Percentiles rank a stretch among this genome's conserved stretches.
Conservation (phyloP, 495 filamentous ascomycete genomes). For the Podospora pseudocomata region DNA sequence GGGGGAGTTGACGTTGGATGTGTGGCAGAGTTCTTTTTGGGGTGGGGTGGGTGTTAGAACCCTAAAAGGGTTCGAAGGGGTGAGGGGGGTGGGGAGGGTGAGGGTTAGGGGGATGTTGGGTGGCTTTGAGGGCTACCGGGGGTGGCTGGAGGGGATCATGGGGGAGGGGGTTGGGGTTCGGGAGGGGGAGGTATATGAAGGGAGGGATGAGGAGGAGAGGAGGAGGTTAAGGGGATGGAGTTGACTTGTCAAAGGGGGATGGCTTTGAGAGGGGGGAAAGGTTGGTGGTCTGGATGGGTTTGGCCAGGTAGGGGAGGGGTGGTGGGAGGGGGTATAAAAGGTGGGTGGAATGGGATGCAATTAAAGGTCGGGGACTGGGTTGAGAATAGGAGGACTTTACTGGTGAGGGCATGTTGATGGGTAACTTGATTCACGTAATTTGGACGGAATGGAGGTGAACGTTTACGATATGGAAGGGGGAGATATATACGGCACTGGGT, state of each 20-base stretch:
- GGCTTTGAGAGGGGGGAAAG: constrained; percentile 46
- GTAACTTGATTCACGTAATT: too few relatives aligned
- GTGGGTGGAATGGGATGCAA: too few relatives aligned
- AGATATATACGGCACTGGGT: too few relatives aligned
- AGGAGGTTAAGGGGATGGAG: constrained; percentile 9
- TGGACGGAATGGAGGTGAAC: too few relatives aligned
- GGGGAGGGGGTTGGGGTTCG: background rate
- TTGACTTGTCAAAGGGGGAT: constrained; percentile 26
- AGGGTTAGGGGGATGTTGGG: background rate
- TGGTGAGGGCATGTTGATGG: too few relatives aligned
- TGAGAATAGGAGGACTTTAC: too few relatives aligned
- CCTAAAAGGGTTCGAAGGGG: background rate
- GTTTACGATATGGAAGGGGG: too few relatives aligned
- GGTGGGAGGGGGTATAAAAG: too few relatives aligned
- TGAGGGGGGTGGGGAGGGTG: constrained; percentile 1
- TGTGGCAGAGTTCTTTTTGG: constrained; percentile 38
- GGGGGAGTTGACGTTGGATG: background rate
- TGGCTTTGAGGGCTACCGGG: background rate
- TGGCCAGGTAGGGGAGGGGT: background rate
- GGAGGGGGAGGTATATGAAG: constrained; percentile 6
- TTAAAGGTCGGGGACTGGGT: too few relatives aligned
- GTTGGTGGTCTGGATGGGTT: constrained; percentile 24
- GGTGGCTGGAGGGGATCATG: constrained; percentile 1
- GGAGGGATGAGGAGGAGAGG: background rate
- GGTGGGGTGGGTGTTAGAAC: constrained; percentile 9